phyloP scores from a whole-genome alignment of 2,329 filamentous ascomycete genomes.

The Xylaria polymorpha region DNA sequence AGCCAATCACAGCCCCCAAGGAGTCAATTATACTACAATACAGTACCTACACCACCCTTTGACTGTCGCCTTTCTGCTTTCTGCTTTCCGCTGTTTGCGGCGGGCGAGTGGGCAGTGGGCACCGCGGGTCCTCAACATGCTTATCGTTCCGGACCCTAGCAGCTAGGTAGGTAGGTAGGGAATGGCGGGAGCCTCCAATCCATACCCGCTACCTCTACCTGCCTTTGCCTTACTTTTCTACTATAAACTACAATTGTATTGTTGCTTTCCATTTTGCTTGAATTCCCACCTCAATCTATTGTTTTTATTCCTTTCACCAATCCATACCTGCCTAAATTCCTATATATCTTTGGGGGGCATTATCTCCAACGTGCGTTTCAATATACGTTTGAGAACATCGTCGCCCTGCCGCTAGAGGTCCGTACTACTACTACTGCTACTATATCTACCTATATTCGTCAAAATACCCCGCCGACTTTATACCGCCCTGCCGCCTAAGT shows the following conservation, averaged over 20 bases:
- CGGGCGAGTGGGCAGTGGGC: conserved; percentile 3
- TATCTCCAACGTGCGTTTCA: conserved; percentile 9
- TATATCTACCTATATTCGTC: conserved; percentile 8
- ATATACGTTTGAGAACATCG: conserved; percentile 10
- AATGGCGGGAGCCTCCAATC: conserved; percentile 1
- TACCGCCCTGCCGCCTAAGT: background rate
- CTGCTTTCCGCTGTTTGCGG: conserved; percentile 27
- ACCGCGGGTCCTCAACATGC: background rate
- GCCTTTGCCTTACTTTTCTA: background rate
- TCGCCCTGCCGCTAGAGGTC: background rate
- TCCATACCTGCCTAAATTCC: background rate
- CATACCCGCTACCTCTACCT: background rate
- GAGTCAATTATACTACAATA: conserved; percentile 30
- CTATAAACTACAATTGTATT: conserved; percentile 7
- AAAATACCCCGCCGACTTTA: conserved; percentile 2
- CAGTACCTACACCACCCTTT: conserved; percentile 1
- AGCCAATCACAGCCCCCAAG: conserved; percentile 39
- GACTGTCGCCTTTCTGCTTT: conserved; percentile 4
- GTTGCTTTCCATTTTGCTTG: background rate
- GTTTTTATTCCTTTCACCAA: background rate
- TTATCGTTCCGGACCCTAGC: too few relatives aligned
- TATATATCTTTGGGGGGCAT: background rate
- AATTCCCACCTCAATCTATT: background rate
- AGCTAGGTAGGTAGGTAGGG: background rate
- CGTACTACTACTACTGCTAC: background rate